Evolutionary conservation across 805 yeast genomes (phyloP).

Genomic region (Nakazawaea anatomiae): DNA sequence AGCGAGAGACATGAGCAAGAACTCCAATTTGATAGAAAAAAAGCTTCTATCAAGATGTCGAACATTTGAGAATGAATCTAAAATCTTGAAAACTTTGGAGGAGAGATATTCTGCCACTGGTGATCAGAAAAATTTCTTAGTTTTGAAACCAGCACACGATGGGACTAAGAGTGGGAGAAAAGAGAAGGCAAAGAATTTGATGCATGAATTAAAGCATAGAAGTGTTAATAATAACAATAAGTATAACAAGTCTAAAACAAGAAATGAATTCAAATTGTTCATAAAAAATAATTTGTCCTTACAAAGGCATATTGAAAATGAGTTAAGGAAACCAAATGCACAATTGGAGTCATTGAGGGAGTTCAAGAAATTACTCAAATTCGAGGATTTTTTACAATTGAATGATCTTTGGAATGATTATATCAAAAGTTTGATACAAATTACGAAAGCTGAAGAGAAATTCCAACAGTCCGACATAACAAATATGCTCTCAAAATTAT

Average conservation of each 20-base stretch:
- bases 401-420: conserved; percentile 72
- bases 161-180: conserved; percentile 11
- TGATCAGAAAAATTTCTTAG: conserved; percentile 38
- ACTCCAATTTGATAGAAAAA: conserved; percentile 34
- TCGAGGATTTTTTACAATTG: conserved; percentile 17
- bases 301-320: conserved; percentile 33
- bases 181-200: conserved; percentile 15
- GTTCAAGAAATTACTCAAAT: conserved; percentile 57
- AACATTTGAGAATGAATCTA: conserved; percentile 27
- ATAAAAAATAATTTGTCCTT: conserved; percentile 28
- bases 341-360: conserved; percentile 16
- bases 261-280: conserved; percentile 37
- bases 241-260: conserved; percentile 14
- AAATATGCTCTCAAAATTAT: conserved; percentile 45
- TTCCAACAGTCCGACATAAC: conserved; percentile 13
- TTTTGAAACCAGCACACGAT: conserved; percentile 31
- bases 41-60: conserved; percentile 38
- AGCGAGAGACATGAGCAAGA: background rate
- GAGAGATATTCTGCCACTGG: conserved; percentile 41
- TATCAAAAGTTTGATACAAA: conserved; percentile 48
- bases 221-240: background rate
- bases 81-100: conserved; percentile 34
- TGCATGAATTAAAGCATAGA: conserved; percentile 12
- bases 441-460: conserved; percentile 15
- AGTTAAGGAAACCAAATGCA: conserved; percentile 26